Conservation (phyloP, 192 early-diverging fungal genomes). For the Coemansia javaensis region DNA sequence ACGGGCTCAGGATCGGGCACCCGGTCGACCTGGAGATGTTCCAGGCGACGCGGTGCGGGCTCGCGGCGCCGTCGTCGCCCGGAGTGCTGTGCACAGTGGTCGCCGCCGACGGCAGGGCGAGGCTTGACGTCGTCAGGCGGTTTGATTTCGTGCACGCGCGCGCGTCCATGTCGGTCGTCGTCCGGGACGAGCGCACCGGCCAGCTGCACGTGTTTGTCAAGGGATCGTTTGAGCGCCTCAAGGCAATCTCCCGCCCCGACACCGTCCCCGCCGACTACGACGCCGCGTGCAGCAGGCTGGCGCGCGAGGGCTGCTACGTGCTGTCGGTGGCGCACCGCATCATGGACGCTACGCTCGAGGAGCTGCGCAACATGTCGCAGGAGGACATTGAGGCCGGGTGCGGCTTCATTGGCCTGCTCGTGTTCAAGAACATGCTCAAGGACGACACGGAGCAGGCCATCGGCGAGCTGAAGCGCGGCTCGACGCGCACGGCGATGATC, state of each 20-base stretch:
- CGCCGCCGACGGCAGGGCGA: neutral
- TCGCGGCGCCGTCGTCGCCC: slow-evolving; percentile 17
- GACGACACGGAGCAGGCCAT: slow-evolving; percentile 64
- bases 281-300: slow-evolving; percentile 49
- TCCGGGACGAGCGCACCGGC: slow-evolving; percentile 41
- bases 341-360: slow-evolving; percentile 45
- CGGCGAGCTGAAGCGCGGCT: slow-evolving; percentile 62
- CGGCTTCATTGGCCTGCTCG: slow-evolving; percentile 57
- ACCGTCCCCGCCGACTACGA: slow-evolving; percentile 59
- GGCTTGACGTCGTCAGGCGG: slow-evolving; percentile 45
- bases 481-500: slow-evolving; percentile 75
- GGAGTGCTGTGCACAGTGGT: slow-evolving; percentile 51
- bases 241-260: slow-evolving; percentile 50
- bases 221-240: slow-evolving; percentile 63
- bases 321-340: slow-evolving; percentile 60
- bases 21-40: slow-evolving; percentile 68
- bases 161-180: slow-evolving; percentile 59
- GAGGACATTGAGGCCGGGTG: slow-evolving; percentile 59
- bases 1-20: slow-evolving; percentile 55
- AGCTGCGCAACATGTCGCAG: slow-evolving; percentile 43
- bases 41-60: slow-evolving; percentile 33
- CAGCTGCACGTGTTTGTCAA: slow-evolving; percentile 58
- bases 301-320: slow-evolving; percentile 71
- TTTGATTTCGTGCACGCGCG: slow-evolving; percentile 66
- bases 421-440: slow-evolving; percentile 79